These are phyloP conservation scores for Pezicula carpinea DNA, from an alignment of 2,329 filamentous ascomycete species.

Conservation along the genomic window DNA sequence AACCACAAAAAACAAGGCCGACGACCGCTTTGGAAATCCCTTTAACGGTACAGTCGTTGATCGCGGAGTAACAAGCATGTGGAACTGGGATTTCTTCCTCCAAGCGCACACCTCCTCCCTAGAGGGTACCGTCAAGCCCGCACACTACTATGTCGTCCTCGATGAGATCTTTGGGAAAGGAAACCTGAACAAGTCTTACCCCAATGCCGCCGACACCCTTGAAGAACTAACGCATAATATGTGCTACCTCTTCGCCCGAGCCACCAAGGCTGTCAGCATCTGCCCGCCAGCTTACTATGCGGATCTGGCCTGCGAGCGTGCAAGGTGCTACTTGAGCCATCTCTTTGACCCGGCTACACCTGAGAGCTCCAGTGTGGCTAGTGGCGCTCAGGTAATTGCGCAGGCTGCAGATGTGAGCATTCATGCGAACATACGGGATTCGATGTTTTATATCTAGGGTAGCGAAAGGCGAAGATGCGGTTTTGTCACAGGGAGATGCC, in stretches of 20 bases:
- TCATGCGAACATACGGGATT: conserved; percentile 24
- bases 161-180: conserved; percentile 58
- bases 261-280: conserved; percentile 79
- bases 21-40: conserved; percentile 56
- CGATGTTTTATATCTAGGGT: conserved; percentile 31
- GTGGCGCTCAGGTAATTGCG: not conserved
- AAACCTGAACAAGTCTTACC: conserved; percentile 9
- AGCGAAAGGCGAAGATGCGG: too few relatives aligned
- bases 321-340: conserved; percentile 62
- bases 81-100: conserved; percentile 78
- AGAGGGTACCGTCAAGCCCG: conserved; percentile 75
- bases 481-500: too few relatives aligned
- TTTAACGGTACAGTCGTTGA: conserved; percentile 76
- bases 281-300: conserved; percentile 87
- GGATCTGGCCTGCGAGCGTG: conserved; percentile 75
- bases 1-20: conserved; percentile 42
- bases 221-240: conserved; percentile 70
- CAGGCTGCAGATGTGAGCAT: conserved; percentile 10
- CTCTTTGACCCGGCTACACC: conserved; percentile 42
- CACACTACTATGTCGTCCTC: conserved; percentile 70
- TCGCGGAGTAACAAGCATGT: conserved; percentile 68
- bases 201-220: conserved; percentile 56
- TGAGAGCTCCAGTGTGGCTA: not conserved
- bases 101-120: conserved; percentile 72
- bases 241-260: conserved; percentile 76